These are phyloP conservation scores for Salmacisia buchloeana DNA, from an alignment of 1,284 basidiomycete genomes.

Conservation along the genomic window DNA sequence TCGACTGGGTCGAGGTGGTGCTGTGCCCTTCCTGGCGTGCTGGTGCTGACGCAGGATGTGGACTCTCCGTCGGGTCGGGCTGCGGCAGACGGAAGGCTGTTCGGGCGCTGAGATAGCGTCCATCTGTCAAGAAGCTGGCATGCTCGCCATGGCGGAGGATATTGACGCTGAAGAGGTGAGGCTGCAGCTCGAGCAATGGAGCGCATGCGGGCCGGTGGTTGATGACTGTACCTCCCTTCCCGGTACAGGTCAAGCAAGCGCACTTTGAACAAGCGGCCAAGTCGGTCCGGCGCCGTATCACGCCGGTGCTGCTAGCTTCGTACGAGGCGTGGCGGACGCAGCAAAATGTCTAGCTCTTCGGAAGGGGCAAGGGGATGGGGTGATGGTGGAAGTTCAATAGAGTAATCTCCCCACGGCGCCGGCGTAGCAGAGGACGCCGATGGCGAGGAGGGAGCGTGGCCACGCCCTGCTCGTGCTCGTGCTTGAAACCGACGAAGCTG, in stretches of 20 bases:
- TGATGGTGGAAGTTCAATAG: not conserved
- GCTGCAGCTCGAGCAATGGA: no score
- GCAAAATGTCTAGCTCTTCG: slow-evolving; percentile 19
- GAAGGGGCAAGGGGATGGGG: not conserved
- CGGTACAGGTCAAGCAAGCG: slow-evolving; percentile 63
- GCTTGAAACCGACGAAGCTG: no score
- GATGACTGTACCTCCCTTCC: not conserved
- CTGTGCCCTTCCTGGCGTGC: no score
- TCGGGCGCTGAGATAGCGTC: slow-evolving; percentile 91
- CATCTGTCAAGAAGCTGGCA: slow-evolving; percentile 91
- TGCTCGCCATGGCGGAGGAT: slow-evolving; percentile 80
- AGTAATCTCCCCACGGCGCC: not conserved
- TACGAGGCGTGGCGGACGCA: slow-evolving; percentile 37
- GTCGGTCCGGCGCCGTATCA: slow-evolving; percentile 74
- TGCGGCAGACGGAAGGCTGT: slow-evolving; percentile 67
- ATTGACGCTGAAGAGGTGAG: slow-evolving; percentile 70
- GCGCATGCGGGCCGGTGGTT: no score
- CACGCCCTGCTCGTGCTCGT: not conserved
- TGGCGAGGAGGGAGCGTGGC: not conserved
- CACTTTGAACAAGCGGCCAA: slow-evolving; percentile 73
- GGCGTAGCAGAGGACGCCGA: not conserved
- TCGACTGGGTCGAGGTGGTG: no score
- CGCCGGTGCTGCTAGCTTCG: slow-evolving; percentile 61
- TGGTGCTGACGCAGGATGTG: slow-evolving; percentile 6
- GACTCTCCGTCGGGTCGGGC: no score